Percentiles rank a stretch among this genome's conserved stretches.
phyloP scores from a whole-genome alignment of 495 filamentous ascomycete species.

The Coniosporium apollinis region DNA sequence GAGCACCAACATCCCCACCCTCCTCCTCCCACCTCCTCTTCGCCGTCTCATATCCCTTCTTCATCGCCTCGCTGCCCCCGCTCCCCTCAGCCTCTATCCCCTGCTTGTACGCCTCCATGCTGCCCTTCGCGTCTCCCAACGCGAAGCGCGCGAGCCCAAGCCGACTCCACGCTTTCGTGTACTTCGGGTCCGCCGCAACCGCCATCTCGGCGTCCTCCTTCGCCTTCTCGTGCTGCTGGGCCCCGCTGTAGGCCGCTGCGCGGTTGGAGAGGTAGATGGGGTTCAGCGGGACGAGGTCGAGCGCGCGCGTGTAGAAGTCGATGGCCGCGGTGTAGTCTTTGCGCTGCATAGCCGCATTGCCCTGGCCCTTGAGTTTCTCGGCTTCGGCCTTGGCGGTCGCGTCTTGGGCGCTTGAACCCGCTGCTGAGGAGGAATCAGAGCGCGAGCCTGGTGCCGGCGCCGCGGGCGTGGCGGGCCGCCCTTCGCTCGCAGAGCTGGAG shows the following conservation, averaged over 20 bases:
- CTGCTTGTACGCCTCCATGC: slow-evolving; percentile 85
- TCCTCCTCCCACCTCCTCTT: slow-evolving; percentile 66
- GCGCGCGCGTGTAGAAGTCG: slow-evolving; percentile 67
- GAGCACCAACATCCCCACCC: slow-evolving; percentile 29
- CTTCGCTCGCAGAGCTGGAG: slow-evolving; percentile 15
- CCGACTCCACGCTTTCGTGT: slow-evolving; percentile 91
- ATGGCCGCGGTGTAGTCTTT: slow-evolving; percentile 77
- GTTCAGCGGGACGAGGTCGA: slow-evolving; percentile 65
- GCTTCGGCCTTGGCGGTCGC: slow-evolving; percentile 40
- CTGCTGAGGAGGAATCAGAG: background rate
- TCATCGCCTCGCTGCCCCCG: slow-evolving; percentile 81
- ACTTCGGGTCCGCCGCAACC: slow-evolving; percentile 68
- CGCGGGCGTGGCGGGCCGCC: no score
- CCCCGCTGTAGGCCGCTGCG: slow-evolving; percentile 74
- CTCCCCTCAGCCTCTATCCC: slow-evolving; percentile 90
- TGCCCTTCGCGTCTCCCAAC: slow-evolving; percentile 71
- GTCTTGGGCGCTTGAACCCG: slow-evolving; percentile 11
- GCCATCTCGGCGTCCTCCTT: slow-evolving; percentile 77
- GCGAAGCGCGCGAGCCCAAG: slow-evolving; percentile 82
- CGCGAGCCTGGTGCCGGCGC: slow-evolving; percentile 13
- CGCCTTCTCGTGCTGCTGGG: slow-evolving; percentile 64
- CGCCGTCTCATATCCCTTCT: slow-evolving; percentile 84
- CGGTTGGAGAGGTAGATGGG: slow-evolving; percentile 96
- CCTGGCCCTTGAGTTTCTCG: slow-evolving; percentile 74
- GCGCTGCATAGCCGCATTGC: slow-evolving; percentile 82